Conservation (phyloP, 495 filamentous ascomycete genomes). For the Talaromyces nanjingensis region DNA sequence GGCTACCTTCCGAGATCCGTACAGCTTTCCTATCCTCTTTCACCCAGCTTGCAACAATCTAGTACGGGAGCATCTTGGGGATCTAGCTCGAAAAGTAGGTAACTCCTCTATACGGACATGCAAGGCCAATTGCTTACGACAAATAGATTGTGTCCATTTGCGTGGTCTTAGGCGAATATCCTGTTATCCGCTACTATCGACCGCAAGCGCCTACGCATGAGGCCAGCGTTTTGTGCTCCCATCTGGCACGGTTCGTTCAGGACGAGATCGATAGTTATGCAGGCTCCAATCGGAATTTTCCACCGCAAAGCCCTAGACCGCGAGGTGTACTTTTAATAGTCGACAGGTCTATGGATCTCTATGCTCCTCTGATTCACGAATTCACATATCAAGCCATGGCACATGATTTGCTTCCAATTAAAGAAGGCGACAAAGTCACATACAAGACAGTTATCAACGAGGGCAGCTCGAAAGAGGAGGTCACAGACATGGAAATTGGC, state of each 20-base stretch:
- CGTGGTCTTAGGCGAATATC: constrained; percentile 78
- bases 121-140: constrained; percentile 20
- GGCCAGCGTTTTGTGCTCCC: constrained; percentile 74
- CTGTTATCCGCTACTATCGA: constrained; percentile 82
- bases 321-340: constrained; percentile 79
- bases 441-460: constrained; percentile 76
- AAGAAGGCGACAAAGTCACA: constrained; percentile 79
- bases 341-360: constrained; percentile 87
- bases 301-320: constrained; percentile 71
- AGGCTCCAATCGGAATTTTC: constrained; percentile 74
- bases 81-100: constrained; percentile 76
- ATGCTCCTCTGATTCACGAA: constrained; percentile 82
- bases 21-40: constrained; percentile 87
- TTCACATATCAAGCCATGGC: constrained; percentile 99
- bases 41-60: constrained; percentile 84
- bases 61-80: constrained; percentile 70
- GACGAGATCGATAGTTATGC: constrained; percentile 82
- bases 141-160: constrained; percentile 76
- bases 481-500: constrained; percentile 82
- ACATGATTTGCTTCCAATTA: constrained; percentile 81
- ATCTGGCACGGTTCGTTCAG: constrained; percentile 89
- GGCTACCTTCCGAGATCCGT: constrained; percentile 86
- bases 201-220: constrained; percentile 72
- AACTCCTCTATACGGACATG: not conserved
- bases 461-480: constrained; percentile 55